Percentiles rank a stretch among this genome's conserved stretches.
Evolutionary conservation across 2,329 filamentous ascomycete species (phyloP).

Genomic region (Exophiala alcalophila): DNA sequence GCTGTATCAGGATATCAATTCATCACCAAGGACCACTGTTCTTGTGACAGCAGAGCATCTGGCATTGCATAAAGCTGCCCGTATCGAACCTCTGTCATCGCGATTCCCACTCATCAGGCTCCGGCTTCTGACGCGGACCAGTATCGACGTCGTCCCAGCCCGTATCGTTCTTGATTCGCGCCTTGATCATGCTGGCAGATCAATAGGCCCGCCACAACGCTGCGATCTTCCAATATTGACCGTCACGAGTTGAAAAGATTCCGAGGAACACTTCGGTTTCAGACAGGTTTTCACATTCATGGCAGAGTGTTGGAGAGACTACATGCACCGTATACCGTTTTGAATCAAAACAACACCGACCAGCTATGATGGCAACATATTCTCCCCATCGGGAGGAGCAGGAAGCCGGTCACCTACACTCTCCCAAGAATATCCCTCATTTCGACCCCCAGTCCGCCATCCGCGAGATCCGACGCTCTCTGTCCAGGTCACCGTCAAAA

Average conservation of each 20-base stretch:
- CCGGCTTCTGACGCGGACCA: no score
- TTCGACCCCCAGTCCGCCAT: slow-evolving; percentile 80
- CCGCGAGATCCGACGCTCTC: slow-evolving; percentile 76
- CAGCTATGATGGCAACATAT: slow-evolving; percentile 47
- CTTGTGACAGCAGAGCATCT: no score
- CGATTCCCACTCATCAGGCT: no score
- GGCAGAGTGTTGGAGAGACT: slow-evolving; percentile 13
- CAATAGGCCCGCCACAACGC: neutral
- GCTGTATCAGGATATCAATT: no score
- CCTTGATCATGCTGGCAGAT: slow-evolving; percentile 1
- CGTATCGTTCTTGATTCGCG: no score
- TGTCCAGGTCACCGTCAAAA: slow-evolving; percentile 92
- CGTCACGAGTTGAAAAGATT: neutral
- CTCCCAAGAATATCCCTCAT: slow-evolving; percentile 77
- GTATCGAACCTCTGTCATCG: neutral
- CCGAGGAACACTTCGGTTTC: no score
- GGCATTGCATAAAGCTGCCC: no score
- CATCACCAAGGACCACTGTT: no score
- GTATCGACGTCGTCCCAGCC: no score
- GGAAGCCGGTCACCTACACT: slow-evolving; percentile 80
- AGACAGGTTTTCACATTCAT: slow-evolving; percentile 15
- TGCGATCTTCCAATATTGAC: no score
- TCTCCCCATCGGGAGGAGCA: slow-evolving; percentile 55
- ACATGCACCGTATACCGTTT: slow-evolving; percentile 7
- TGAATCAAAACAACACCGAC: slow-evolving; percentile 13